phyloP scores from a whole-genome alignment of 164 flowering plant species.

The Akebia trifoliata region DNA sequence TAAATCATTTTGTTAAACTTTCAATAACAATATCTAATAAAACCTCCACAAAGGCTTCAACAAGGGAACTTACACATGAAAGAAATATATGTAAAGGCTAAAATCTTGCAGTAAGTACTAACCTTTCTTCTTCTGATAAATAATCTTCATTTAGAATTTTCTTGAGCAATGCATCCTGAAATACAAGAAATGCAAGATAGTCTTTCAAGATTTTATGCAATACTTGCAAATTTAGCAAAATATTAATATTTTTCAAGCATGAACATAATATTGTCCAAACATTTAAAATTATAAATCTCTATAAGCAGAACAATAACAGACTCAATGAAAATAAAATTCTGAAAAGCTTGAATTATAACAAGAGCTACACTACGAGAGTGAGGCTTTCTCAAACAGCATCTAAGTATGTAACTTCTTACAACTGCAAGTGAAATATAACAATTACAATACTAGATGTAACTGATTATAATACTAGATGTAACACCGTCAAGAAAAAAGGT shows the following conservation, averaged over 20 bases:
- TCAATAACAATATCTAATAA: background rate
- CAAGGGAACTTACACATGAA: background rate
- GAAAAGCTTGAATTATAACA: background rate
- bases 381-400: background rate
- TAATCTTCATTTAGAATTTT: conserved; percentile 53
- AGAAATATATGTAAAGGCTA: background rate
- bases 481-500: too few species aligned
- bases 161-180: conserved; percentile 83
- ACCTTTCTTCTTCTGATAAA: conserved; percentile 78
- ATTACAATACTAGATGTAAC: background rate
- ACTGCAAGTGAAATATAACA: background rate
- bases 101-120: conserved; percentile 5
- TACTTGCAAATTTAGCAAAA: background rate
- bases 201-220: background rate
- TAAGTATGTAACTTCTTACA: too few species aligned
- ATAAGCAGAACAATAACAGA: background rate
- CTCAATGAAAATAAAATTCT: background rate
- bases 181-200: conserved; percentile 3
- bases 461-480: too few species aligned
- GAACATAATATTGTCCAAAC: background rate
- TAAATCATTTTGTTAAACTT: too few species aligned
- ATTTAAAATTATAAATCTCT: background rate
- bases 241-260: background rate
- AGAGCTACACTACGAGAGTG: background rate
- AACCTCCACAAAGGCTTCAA: too few species aligned